phyloP scores from a whole-genome alignment of 257 asterid species.

The Primulina huaijiensis region DNA sequence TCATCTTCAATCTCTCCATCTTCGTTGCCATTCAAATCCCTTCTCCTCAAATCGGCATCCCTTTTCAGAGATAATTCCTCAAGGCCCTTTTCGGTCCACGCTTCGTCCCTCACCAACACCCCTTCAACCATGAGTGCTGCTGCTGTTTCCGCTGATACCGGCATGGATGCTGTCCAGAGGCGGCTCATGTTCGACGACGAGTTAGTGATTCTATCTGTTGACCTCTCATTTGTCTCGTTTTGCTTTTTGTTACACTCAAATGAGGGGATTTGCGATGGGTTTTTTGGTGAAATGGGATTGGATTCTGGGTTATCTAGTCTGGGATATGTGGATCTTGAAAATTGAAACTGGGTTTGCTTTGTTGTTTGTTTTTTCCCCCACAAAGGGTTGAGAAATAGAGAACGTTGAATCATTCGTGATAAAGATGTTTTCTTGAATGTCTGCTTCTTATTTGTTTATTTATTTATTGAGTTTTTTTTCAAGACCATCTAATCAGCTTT shows the following conservation, averaged over 20 bases:
- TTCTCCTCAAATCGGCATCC: constrained; percentile 21
- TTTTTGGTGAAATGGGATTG: background rate
- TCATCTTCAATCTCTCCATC: constrained; percentile 24
- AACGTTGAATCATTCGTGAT: background rate
- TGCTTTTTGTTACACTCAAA: background rate
- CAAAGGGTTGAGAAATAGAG: background rate
- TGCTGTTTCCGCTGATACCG: constrained; percentile 55
- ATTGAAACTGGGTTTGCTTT: background rate
- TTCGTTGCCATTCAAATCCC: constrained; percentile 23
- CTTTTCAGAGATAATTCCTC: constrained; percentile 10
- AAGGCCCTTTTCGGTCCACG: constrained; percentile 11
- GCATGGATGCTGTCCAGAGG: constrained; percentile 92
- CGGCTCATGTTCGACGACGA: constrained; percentile 98
- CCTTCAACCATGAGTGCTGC: constrained; percentile 51
- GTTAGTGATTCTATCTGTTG: constrained; percentile 33
- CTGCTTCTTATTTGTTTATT: background rate
- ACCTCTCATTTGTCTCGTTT: background rate
- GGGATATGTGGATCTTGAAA: background rate
- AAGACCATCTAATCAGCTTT: background rate
- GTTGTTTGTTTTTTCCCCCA: background rate
- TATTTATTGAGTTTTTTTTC: background rate
- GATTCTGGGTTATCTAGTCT: background rate
- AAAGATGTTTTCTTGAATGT: background rate
- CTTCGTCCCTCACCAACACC: constrained; percentile 25
- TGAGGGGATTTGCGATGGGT: background rate